phyloP scores from a whole-genome alignment of 1,284 basidiomycete species.

The Cutaneotrichosporon sp. region DNA sequence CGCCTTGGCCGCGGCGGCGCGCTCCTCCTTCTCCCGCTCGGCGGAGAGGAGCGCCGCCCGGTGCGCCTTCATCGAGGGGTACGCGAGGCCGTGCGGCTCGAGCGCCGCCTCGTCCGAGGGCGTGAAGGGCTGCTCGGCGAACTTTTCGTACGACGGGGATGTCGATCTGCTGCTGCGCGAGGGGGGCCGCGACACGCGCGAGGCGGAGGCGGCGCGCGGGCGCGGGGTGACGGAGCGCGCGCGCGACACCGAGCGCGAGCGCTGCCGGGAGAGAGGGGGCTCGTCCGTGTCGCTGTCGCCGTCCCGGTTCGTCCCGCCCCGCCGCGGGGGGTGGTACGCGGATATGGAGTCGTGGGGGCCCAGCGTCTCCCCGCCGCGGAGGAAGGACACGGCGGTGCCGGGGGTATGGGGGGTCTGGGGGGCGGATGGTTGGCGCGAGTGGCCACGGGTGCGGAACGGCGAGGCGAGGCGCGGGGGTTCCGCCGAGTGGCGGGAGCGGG shows the following conservation, averaged over 20 bases:
- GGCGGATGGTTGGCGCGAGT: neutral
- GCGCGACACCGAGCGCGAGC: neutral
- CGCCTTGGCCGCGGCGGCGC: neutral
- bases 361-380: neutral
- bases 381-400: neutral
- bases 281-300: neutral
- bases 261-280: neutral
- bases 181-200: no score
- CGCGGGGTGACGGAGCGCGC: neutral
- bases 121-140: neutral
- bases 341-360: neutral
- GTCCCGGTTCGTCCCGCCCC: neutral
- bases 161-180: neutral
- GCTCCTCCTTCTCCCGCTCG: neutral
- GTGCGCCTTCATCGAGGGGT: neutral
- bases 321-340: neutral
- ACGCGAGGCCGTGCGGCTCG: neutral
- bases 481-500: neutral
- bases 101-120: neutral
- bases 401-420: neutral
- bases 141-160: no score
- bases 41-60: neutral
- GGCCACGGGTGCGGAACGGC: neutral
- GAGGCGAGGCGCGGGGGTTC: conserved; percentile 1
- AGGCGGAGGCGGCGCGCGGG: neutral